Evolutionary conservation across 1,139 yeast genomes (phyloP).

Genomic region (Debaryomyces nepalensis): DNA sequence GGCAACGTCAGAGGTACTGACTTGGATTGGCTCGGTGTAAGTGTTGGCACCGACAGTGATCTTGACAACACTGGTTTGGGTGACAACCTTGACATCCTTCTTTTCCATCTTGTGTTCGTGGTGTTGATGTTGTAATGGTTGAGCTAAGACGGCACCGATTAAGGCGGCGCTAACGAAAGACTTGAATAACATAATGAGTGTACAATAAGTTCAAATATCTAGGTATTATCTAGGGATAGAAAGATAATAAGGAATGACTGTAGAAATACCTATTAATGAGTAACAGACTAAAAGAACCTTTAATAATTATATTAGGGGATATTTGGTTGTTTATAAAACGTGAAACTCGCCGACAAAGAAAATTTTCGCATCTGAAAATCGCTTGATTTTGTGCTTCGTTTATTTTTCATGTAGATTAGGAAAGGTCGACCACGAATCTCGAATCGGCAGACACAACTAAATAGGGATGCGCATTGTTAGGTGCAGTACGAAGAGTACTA

Average conservation of each 20-base stretch:
- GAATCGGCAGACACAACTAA: conserved; percentile 1
- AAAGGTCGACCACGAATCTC: conserved; percentile 7
- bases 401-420: conserved; percentile 9
- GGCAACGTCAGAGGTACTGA: conserved; percentile 31
- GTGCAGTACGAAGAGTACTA: conserved; percentile 1
- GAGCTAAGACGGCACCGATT: conserved; percentile 40
- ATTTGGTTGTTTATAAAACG: conserved; percentile 25
- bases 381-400: conserved; percentile 10
- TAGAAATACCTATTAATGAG: conserved; percentile 18
- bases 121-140: conserved; percentile 43
- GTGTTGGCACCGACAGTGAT: conserved; percentile 22
- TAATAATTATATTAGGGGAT: conserved; percentile 20
- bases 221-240: conserved; percentile 20
- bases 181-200: conserved; percentile 51
- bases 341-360: conserved; percentile 16
- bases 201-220: conserved; percentile 6
- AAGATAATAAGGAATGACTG: conserved; percentile 24
- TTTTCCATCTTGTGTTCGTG: conserved; percentile 42
- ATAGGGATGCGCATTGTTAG: background rate
- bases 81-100: conserved; percentile 43
- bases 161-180: conserved; percentile 43
- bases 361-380: conserved; percentile 8
- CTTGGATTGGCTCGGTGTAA: conserved; percentile 23
- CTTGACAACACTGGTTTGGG: conserved; percentile 34
- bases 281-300: conserved; percentile 2